A percentile compares a stretch with the other conserved stretches of the same genome.
phyloP scores from a whole-genome alignment of 768 basidiomycete genomes.

The Leucocoprinus sp. region DNA sequence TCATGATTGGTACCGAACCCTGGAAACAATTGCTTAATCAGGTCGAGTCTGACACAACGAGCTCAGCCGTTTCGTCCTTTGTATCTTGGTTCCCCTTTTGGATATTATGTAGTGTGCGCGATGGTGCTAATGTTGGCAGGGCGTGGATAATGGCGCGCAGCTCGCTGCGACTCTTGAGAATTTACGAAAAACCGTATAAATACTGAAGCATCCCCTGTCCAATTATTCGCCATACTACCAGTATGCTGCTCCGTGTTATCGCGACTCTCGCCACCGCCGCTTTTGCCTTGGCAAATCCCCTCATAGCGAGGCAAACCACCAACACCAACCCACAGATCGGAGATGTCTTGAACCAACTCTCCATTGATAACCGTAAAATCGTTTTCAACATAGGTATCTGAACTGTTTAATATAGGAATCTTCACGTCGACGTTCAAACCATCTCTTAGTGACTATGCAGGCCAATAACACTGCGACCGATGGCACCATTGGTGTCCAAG shows the following conservation, averaged over 20 bases:
- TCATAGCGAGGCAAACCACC: constrained; percentile 22
- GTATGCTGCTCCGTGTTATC: constrained; percentile 24
- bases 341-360: constrained; percentile 20
- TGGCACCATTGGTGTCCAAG: constrained; percentile 21
- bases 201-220: neutral
- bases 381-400: constrained; percentile 22
- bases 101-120: neutral
- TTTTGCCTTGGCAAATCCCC: constrained; percentile 21
- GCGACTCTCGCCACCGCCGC: constrained; percentile 21
- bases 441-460: constrained; percentile 20
- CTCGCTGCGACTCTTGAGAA: constrained; percentile 5
- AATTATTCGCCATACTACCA: constrained; percentile 4
- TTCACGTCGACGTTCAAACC: neutral
- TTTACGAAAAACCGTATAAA: constrained; percentile 4
- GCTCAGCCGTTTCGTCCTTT: constrained; percentile 7
- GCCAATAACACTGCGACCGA: constrained; percentile 23
- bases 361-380: constrained; percentile 15
- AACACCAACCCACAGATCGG: constrained; percentile 26
- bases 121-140: constrained; percentile 6
- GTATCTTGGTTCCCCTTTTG: constrained; percentile 9
- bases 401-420: neutral
- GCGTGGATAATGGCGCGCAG: neutral
- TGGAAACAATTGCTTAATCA: neutral
- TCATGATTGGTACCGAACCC: neutral
- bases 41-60: neutral